These are phyloP conservation scores for Rhinocladiella similis DNA, from an alignment of 2,329 filamentous ascomycete species.

Conservation along the genomic window DNA sequence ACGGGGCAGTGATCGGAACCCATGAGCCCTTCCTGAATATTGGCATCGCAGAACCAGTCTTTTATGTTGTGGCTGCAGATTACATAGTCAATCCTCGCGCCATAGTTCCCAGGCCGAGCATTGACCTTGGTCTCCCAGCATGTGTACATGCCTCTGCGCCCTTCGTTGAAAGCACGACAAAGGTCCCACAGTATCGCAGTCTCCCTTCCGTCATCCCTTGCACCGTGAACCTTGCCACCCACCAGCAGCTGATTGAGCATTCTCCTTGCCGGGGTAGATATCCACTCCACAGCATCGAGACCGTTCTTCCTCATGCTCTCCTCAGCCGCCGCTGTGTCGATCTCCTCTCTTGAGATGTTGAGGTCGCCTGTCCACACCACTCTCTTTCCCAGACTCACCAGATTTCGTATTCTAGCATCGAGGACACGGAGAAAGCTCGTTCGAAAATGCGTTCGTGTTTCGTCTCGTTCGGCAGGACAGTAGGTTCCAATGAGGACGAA, in stretches of 20 bases:
- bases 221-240: constrained; percentile 66
- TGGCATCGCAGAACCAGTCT: constrained; percentile 73
- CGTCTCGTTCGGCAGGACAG: constrained; percentile 84
- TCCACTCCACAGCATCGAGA: constrained; percentile 69
- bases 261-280: constrained; percentile 69
- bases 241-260: constrained; percentile 85
- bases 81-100: constrained; percentile 90
- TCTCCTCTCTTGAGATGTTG: constrained; percentile 70
- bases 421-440: constrained; percentile 76
- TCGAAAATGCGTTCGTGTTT: constrained; percentile 78
- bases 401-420: constrained; percentile 80
- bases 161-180: constrained; percentile 76
- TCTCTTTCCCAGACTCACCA: constrained; percentile 75
- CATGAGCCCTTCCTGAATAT: constrained; percentile 91
- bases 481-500: constrained; percentile 94
- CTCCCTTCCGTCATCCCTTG: constrained; percentile 69
- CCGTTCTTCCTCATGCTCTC: constrained; percentile 72
- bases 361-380: constrained; percentile 86
- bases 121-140: constrained; percentile 97
- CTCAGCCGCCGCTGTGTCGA: constrained; percentile 74
- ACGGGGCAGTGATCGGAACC: constrained; percentile 97
- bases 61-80: constrained; percentile 78
- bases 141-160: constrained; percentile 88
- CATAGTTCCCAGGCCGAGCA: constrained; percentile 91
- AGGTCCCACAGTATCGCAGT: constrained; percentile 77